Base-by-base conservation (phyloP, 2,329 filamentous ascomycete species). In the Pseudopyrenochaeta lycopersici region DNA sequence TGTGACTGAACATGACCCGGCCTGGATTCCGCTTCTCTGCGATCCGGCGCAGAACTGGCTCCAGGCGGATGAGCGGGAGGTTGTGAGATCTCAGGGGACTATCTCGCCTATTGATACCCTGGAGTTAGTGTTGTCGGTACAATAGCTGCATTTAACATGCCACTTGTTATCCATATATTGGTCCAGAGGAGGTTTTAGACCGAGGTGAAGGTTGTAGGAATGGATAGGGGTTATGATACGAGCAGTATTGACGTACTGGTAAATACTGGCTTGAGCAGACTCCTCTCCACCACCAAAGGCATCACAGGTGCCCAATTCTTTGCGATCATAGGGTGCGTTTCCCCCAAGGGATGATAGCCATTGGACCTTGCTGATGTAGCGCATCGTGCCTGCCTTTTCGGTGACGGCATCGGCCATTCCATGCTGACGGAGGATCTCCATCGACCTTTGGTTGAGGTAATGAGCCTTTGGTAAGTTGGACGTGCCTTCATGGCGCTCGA, bases 41-140 rank as follows among this genome's bases (percentile, higher is more conserved):
- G 21, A 66, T 52, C 27, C 58, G 48, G 35, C 60, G 54, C 23
- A 77, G 54, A 29, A 77, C 66, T 14, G 74, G 75, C 56, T 78
- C 75, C 12, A 75, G 53, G n/a, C 73, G 64, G 12, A 77, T 74
- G 49, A 76, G 73, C 10, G 73, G 70, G 30, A 76, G 45, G 4
- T 68, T 17, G 53, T 53, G 56, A 76, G 33, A 49, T 43, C 4
- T 53, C 63, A 14, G 71, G 69, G 40, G 64, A 70, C n/a, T 60
- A 54, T 7, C 36, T 33, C 7, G 60, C 62, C 52, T 71, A 73
- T 39, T 63, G 60, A 15, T 54, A 54, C 10, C 33, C 49, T n/a
- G n/a, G n/a, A n/a, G n/a, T n/a, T n/a, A n/a, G n/a, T n/a, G n/a
- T n/a, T n/a, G n/a, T n/a, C n/a, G n/a, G n/a, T n/a, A n/a, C n/a